Conservation (phyloP, 148 eudicot species). For the Limonium bicolor region DNA sequence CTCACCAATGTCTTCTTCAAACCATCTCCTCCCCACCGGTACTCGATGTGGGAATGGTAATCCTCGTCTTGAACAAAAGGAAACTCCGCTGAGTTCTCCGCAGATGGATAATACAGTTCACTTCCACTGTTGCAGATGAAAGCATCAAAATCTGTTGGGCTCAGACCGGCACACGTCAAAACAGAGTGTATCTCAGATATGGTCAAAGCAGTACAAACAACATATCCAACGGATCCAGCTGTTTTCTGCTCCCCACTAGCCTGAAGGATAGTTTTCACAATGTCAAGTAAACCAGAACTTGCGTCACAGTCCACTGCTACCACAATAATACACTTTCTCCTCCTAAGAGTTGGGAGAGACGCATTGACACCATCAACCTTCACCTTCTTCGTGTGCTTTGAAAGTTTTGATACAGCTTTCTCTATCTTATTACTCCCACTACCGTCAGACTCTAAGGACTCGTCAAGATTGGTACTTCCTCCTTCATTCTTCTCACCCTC, state of each 20-base stretch:
- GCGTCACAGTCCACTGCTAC: conserved; percentile 61
- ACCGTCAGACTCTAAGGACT: background rate
- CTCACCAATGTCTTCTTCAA: conserved; percentile 75
- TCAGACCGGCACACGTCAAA: conserved; percentile 47
- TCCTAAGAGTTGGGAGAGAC: conserved; percentile 74
- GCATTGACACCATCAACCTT: conserved; percentile 22
- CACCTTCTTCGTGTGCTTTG: conserved; percentile 10
- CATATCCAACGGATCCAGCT: conserved; percentile 73
- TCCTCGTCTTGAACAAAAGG: conserved; percentile 61
- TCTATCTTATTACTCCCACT: conserved; percentile 1
- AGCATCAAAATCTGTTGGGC: conserved; percentile 77
- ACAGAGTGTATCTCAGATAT: conserved; percentile 54
- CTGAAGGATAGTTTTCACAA: conserved; percentile 38
- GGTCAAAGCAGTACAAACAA: conserved; percentile 73
- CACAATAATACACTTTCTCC: conserved; percentile 53
- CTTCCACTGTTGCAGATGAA: conserved; percentile 90
- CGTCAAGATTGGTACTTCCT: background rate
- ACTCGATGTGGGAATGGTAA: conserved; percentile 80
- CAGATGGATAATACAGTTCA: conserved; percentile 72
- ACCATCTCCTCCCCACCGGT: conserved; percentile 99
- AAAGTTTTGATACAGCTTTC: background rate
- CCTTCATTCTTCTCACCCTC: background rate
- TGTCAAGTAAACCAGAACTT: conserved; percentile 38
- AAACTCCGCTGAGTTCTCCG: conserved; percentile 41
- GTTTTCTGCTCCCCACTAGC: conserved; percentile 40